phyloP scores from a whole-genome alignment of 805 yeast genomes.

The Starmerella stellata region DNA sequence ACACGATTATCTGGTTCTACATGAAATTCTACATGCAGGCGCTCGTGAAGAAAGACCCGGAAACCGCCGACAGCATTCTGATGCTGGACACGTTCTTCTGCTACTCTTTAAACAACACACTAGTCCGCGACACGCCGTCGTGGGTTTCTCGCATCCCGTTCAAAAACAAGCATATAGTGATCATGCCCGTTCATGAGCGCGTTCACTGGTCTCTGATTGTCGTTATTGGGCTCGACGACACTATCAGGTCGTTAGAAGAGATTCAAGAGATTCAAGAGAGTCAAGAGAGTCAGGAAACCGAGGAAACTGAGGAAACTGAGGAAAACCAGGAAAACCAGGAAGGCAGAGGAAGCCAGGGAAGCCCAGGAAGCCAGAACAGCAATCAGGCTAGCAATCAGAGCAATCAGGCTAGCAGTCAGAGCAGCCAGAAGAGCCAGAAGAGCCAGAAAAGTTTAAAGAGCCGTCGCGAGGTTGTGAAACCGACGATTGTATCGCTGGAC shows the following conservation, averaged over 20 bases:
- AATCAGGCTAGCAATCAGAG: too few species aligned
- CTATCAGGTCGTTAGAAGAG: not conserved
- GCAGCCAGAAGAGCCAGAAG: too few species aligned
- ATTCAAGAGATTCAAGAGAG: too few species aligned
- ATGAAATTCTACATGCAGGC: slow-evolving; percentile 25
- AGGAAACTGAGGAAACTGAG: too few species aligned
- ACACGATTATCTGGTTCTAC: slow-evolving; percentile 71
- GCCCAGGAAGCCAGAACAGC: too few species aligned
- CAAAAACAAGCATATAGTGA: slow-evolving; percentile 38
- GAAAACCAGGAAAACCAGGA: too few species aligned
- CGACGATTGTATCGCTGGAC: slow-evolving; percentile 47
- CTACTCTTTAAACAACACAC: slow-evolving; percentile 33
- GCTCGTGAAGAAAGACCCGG: slow-evolving; percentile 21
- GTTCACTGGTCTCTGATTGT: slow-evolving; percentile 81
- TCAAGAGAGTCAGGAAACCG: too few species aligned
- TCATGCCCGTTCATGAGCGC: slow-evolving; percentile 66
- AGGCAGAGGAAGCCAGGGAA: too few species aligned
- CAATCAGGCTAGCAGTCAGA: too few species aligned
- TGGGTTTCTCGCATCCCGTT: slow-evolving; percentile 65
- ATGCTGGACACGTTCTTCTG: slow-evolving; percentile 74
- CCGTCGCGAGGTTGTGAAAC: slow-evolving; percentile 7
- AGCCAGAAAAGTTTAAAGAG: too few species aligned
- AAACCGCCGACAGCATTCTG: slow-evolving; percentile 28
- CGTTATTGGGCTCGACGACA: slow-evolving; percentile 22
- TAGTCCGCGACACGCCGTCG: slow-evolving; percentile 27